Base-by-base conservation (phyloP, 352 stramenopile species). In the Salisapilia sapeloensis region DNA sequence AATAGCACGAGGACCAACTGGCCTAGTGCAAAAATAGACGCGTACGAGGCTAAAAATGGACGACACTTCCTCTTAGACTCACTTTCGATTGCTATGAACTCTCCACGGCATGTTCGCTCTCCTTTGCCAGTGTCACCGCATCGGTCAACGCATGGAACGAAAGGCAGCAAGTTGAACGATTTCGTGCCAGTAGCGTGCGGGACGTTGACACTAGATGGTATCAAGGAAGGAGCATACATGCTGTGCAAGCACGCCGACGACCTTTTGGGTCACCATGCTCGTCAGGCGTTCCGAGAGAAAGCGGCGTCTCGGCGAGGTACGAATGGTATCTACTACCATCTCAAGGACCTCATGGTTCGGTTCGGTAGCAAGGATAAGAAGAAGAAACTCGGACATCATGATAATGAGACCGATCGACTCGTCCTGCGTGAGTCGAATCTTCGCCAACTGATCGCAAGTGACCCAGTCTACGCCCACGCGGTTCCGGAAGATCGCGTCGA, bases 311-410 rank as follows among this genome's bases (percentile, higher is more conserved):
- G 78, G 61, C 70, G 70, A 11, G 71, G 64, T 6, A 58, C 77
- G 39, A 87, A 87, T 47, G 67, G 64, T 34, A 72, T 87, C 24
- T 87, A 81, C 50, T 87, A 82, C 53, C 82, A 79, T 39, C 46
- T 87, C 24, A 87, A 87, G 41, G 65, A 78, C n/a, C 45, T 84
- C 15, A 77, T 87, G 54, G 63, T 59, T 36, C 70, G 54, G 29
- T 84, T 80, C 25, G 61, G 59, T 4, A 50, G 44, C 33, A 48
- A 75, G 25, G 44, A 58, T 12, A 35, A 46, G 17, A 63, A 56
- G 25, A 48, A 63, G 30, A 75, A 64, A 40, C 22, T 46, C 12
- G 33, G 34, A 9, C 34, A 56, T 3, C 32, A 33, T 2, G 31
- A 42, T 19, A n/a, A n/a, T n/a, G 51, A 70, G 29, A 50, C 56